These are phyloP conservation scores for Apiotrichum gamsii DNA, from an alignment of 1,284 basidiomycete genomes.

Conservation along the genomic window DNA sequence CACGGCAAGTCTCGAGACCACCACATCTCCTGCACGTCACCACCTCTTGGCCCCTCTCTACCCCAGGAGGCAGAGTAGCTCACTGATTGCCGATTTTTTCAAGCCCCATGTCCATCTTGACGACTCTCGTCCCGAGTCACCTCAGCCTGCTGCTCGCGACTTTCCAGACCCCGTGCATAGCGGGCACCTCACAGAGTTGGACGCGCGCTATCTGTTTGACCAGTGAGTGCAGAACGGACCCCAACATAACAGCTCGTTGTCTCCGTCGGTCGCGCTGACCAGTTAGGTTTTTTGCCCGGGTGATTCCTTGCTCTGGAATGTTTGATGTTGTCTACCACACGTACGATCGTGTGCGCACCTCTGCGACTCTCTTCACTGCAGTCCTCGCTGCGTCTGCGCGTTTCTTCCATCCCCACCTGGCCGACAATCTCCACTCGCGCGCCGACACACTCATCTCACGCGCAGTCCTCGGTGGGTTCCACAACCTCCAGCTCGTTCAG, in stretches of 20 bases:
- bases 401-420: conserved; percentile 16
- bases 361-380: conserved; percentile 18
- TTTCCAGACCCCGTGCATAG: background rate
- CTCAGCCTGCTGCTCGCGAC: no score
- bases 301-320: background rate
- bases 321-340: conserved; percentile 10
- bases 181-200: conserved; percentile 5
- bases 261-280: background rate
- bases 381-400: conserved; percentile 21
- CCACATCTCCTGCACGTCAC: no score
- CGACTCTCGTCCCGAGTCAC: no score
- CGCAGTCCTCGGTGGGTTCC: conserved; percentile 5
- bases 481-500: conserved; percentile 14
- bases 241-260: no score
- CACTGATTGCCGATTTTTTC: no score
- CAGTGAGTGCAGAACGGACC: conserved; percentile 12
- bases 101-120: no score
- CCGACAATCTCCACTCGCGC: conserved; percentile 6
- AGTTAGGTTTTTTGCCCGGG: background rate
- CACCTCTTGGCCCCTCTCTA: no score
- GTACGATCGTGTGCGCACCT: conserved; percentile 9
- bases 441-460: conserved; percentile 16
- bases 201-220: conserved; percentile 5
- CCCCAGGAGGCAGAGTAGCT: no score
- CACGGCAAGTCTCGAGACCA: no score